Evolutionary conservation across 1,284 basidiomycete genomes (phyloP).

Genomic region (Ceratobasidium sp.): DNA sequence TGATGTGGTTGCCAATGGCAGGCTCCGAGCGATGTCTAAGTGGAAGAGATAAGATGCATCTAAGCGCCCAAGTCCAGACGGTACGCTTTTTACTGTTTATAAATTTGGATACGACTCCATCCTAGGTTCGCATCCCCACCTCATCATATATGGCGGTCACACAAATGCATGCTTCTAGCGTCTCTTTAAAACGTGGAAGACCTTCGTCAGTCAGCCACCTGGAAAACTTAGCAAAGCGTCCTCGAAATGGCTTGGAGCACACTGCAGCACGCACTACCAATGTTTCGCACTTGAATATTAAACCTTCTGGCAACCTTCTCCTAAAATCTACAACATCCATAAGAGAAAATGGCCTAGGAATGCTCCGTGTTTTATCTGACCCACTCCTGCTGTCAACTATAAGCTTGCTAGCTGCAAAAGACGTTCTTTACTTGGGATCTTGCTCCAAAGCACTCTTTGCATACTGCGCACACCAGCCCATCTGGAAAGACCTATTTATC

Average conservation of each 20-base stretch:
- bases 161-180: not conserved
- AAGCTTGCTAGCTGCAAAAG: conserved; percentile 1
- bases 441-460: conserved; percentile 45
- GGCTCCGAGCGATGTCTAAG: not conserved
- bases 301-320: conserved; percentile 27
- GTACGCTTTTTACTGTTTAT: not conserved
- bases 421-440: conserved; percentile 30
- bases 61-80: not conserved
- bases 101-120: conserved; percentile 9
- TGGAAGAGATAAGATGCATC: conserved; percentile 15
- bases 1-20: conserved; percentile 25
- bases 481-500: conserved; percentile 47
- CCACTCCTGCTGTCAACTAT: conserved; percentile 3
- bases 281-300: conserved; percentile 3
- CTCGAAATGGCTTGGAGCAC: not conserved
- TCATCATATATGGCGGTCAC: conserved; percentile 18
- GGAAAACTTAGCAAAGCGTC: conserved; percentile 1
- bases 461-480: conserved; percentile 45
- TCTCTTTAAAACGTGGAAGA: not conserved
- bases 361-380: conserved; percentile 8
- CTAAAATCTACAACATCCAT: conserved; percentile 6
- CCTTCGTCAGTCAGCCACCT: not conserved
- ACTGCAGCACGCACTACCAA: not conserved
- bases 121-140: not conserved
- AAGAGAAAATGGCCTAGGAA: conserved; percentile 8